Evolutionary conservation across 2,329 filamentous ascomycete species (phyloP).

Genomic region (Emmonsia crescens): DNA sequence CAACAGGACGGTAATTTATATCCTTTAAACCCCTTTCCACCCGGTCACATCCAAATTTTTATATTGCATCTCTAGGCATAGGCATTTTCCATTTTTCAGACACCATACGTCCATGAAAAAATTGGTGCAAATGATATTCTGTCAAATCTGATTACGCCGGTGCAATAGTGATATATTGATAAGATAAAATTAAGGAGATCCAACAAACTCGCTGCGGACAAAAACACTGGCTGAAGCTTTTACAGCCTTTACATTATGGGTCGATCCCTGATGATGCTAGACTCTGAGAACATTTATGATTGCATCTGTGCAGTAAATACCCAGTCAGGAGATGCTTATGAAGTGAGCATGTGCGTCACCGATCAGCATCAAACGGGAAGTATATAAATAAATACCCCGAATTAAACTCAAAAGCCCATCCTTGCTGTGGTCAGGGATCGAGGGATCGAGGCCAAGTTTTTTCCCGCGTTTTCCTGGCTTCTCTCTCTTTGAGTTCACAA

Average conservation of each 20-base stretch:
- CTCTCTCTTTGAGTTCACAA: neutral
- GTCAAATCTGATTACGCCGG: no score
- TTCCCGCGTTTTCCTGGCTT: no score
- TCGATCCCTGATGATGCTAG: neutral
- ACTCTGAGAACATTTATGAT: neutral
- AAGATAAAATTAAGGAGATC: no score
- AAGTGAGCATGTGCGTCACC: neutral
- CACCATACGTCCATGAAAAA: no score
- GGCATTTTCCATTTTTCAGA: neutral
- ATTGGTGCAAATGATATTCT: no score
- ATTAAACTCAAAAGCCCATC: neutral
- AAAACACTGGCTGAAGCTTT: no score
- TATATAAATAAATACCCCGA: neutral
- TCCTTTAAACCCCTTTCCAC: neutral
- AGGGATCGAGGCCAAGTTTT: neutral
- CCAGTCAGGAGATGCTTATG: neutral
- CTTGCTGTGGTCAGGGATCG: neutral
- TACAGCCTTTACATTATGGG: neutral
- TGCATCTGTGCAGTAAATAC: neutral
- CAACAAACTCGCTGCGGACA: neutral
- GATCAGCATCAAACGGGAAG: neutral
- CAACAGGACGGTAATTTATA: neutral
- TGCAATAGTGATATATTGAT: no score
- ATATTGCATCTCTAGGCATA: neutral
- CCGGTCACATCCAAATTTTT: neutral